phyloP scores from a whole-genome alignment of 306 rosid species.

The Betula pendula region DNA sequence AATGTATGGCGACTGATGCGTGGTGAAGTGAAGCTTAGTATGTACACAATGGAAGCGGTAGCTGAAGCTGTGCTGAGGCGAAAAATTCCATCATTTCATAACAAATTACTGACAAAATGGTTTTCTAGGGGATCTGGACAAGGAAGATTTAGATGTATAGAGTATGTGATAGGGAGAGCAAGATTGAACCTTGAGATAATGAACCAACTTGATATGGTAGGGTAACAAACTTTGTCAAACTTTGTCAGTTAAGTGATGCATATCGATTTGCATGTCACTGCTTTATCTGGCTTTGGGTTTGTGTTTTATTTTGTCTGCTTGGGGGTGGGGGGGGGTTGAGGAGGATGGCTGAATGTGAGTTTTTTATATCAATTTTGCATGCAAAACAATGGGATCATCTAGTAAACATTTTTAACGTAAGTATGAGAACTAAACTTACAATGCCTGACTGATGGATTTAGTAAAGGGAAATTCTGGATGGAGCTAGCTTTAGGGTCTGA shows the following conservation, averaged over 20 bases:
- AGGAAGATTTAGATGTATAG: slow-evolving; percentile 77
- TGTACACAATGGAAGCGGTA: slow-evolving; percentile 86
- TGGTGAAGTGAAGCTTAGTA: slow-evolving; percentile 82
- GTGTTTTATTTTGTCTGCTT: neutral
- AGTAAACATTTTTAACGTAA: neutral
- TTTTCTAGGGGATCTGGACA: slow-evolving; percentile 79
- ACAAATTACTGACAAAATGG: slow-evolving; percentile 73
- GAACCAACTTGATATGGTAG: slow-evolving; percentile 86
- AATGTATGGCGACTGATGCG: slow-evolving; percentile 90
- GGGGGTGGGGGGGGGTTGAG: neutral
- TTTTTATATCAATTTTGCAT: neutral
- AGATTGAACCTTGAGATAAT: slow-evolving; percentile 81
- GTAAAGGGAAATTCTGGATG: neutral
- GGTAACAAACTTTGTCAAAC: slow-evolving; percentile 13
- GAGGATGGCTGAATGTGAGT: neutral
- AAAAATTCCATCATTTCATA: slow-evolving; percentile 60
- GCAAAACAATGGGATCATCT: neutral
- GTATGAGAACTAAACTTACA: neutral
- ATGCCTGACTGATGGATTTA: neutral
- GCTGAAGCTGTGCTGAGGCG: slow-evolving; percentile 84
- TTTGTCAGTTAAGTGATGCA: slow-evolving; percentile 3
- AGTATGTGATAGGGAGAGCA: slow-evolving; percentile 59
- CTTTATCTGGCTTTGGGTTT: slow-evolving; percentile 2
- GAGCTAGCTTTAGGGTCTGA: neutral
- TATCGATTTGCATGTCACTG: neutral